Evolutionary conservation across 148 eudicot genomes (phyloP).

Genomic region (Nepenthes mirabilis): DNA sequence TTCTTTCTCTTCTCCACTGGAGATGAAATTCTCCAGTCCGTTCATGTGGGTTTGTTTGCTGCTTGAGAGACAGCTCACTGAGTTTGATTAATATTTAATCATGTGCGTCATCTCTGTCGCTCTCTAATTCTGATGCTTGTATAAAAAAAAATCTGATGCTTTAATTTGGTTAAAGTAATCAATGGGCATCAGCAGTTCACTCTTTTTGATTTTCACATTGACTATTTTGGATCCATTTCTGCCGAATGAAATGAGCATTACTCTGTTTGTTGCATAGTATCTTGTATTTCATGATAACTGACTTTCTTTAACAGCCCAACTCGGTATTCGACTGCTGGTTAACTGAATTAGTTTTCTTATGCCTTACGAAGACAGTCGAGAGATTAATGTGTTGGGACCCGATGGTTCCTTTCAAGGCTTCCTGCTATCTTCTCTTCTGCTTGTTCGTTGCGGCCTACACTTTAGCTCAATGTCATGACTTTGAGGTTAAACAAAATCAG

Average conservation of each 20-base stretch:
- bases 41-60: too few relatives aligned
- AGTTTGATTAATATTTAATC: too few relatives aligned
- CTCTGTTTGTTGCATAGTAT: not conserved
- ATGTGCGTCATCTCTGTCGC: too few relatives aligned
- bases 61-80: too few relatives aligned
- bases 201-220: too few relatives aligned
- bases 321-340: not conserved
- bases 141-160: too few relatives aligned
- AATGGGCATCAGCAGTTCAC: too few relatives aligned
- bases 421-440: slow-evolving; percentile 18
- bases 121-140: too few relatives aligned
- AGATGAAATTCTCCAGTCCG: too few relatives aligned
- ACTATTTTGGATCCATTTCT: not conserved
- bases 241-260: not conserved
- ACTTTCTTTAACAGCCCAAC: not conserved
- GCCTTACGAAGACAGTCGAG: slow-evolving; percentile 6
- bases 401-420: slow-evolving; percentile 32
- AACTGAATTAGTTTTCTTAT: slow-evolving; percentile 5
- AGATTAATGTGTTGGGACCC: slow-evolving; percentile 20
- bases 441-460: slow-evolving; percentile 22
- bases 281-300: not conserved
- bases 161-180: too few relatives aligned
- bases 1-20: too few relatives aligned
- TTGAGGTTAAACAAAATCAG: slow-evolving; percentile 30
- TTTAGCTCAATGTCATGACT: slow-evolving; percentile 17